Conservation (phyloP, 805 yeast genomes). For the Teunomyces barrocoloradensis region DNA sequence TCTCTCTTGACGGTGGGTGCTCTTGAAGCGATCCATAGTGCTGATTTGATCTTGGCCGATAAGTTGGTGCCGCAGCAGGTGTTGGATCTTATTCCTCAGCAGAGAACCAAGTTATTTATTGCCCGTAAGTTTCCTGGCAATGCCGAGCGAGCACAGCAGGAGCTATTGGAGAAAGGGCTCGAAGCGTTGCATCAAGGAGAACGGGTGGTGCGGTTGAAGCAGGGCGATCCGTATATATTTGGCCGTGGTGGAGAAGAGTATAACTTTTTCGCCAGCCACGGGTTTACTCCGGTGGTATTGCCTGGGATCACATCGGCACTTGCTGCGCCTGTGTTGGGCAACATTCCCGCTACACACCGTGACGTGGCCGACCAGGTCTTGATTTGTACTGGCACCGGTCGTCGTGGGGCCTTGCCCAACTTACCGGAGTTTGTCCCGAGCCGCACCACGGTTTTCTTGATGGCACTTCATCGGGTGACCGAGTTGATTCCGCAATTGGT, state of each 20-base stretch:
- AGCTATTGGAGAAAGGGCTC: slow-evolving; percentile 71
- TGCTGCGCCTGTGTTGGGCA: slow-evolving; percentile 79
- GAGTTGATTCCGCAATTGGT: slow-evolving; percentile 50
- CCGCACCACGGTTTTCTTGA: slow-evolving; percentile 82
- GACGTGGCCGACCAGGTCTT: slow-evolving; percentile 90
- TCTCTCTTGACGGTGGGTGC: slow-evolving; percentile 85
- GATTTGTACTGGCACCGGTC: slow-evolving; percentile 92
- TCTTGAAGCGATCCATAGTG: slow-evolving; percentile 69
- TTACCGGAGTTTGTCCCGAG: slow-evolving; percentile 70
- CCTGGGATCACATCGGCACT: slow-evolving; percentile 91
- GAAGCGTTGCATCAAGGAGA: slow-evolving; percentile 61
- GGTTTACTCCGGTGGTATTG: slow-evolving; percentile 68
- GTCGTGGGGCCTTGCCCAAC: slow-evolving; percentile 76
- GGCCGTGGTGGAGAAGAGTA: slow-evolving; percentile 97
- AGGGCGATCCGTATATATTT: slow-evolving; percentile 95
- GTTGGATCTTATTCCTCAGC: slow-evolving; percentile 72
- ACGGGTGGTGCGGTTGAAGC: slow-evolving; percentile 84
- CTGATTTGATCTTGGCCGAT: slow-evolving; percentile 85
- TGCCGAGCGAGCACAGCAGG: slow-evolving; percentile 90
- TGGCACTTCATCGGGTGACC: slow-evolving; percentile 80
- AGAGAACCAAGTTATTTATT: slow-evolving; percentile 67
- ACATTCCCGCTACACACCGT: slow-evolving; percentile 88
- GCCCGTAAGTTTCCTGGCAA: slow-evolving; percentile 96
- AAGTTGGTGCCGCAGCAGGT: slow-evolving; percentile 90
- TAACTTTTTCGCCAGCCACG: slow-evolving; percentile 62